Evolutionary conservation across 2,329 filamentous ascomycete species (phyloP), one percentile per base, ranked within the genome.

Genomic region (Shiraia sp.): DNA sequence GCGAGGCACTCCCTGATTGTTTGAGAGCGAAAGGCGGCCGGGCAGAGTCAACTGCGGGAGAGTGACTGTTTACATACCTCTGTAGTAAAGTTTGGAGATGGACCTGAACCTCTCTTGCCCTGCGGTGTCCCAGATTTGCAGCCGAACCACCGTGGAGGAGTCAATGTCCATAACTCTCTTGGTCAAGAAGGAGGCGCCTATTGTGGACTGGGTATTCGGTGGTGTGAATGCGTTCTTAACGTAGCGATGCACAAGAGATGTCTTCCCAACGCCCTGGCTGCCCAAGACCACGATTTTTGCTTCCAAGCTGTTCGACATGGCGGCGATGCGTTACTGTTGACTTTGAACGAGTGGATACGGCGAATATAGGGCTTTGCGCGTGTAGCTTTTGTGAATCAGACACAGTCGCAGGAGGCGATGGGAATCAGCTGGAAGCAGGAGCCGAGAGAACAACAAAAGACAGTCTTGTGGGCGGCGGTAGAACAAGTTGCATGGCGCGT

Each of bases 71-170:
- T 16, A 56, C 65, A 28, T 62, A 71, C 69, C 69, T 63, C 92
- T 87, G 73, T 99, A 99, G 77, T 97, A 97, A 39, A 99, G 82
- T 42, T 91, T 86, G 8, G 90, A 95, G 62, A 99, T 97, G 49
- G 87, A 91, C 58, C 92, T 84, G 70, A 97, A 99, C 42, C 92
- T 84, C 75, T 99, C 92, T 66, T 99, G 92, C 47, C 92, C 92
- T 42, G 92, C 90, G 24, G 91, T 96, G 66, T 96, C 91, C 91
- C 91, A 96, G 55, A 96, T 95, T 65, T 96, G 91, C 26, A 96
- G 77, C n/a, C 91, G 83, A 25, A 96, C 90, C 16, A 88, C 79
- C 1, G 90, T 93, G 59, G 92, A 88, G 15, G 86, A 88, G 66
- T 96, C 88, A 48, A 82, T 83, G 71, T 96, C 91, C 36, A 75